These are phyloP conservation scores for Talaromyces islandicus DNA, from an alignment of 2,329 filamentous ascomycete species.

Conservation along the genomic window DNA sequence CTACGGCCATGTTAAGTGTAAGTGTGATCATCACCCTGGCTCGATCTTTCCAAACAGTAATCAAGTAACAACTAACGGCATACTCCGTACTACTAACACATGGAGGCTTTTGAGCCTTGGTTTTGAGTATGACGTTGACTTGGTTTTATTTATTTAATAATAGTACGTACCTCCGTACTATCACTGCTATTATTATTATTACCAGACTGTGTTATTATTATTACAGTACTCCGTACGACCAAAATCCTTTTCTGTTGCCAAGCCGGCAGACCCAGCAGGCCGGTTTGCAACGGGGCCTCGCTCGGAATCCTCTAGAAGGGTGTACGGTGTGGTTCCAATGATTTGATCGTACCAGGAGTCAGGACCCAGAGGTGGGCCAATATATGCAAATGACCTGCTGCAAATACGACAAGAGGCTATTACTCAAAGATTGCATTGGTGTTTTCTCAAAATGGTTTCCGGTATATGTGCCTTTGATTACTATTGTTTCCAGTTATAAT, in stretches of 20 bases:
- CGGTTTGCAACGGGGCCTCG: neutral
- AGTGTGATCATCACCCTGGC: neutral
- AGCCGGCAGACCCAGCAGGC: slow-evolving; percentile 1
- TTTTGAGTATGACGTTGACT: neutral
- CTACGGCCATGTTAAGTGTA: neutral
- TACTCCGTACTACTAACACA: too few species aligned
- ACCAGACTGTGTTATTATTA: too few species aligned
- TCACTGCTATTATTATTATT: neutral
- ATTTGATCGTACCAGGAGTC: neutral
- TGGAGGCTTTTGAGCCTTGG: neutral
- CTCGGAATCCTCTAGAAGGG: neutral
- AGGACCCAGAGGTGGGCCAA: neutral
- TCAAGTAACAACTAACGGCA: neutral
- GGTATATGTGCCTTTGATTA: neutral
- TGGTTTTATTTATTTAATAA: neutral
- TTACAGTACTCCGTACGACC: neutral
- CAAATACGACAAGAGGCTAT: too few species aligned
- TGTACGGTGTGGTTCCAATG: neutral
- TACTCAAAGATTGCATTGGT: neutral
- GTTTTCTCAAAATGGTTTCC: neutral
- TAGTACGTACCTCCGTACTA: neutral
- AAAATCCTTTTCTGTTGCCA: neutral
- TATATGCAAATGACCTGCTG: neutral
- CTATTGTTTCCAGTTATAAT: neutral
- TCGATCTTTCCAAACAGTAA: neutral